phyloP scores from a whole-genome alignment of 2,329 filamentous ascomycete genomes.

The Fusarium nygamai region DNA sequence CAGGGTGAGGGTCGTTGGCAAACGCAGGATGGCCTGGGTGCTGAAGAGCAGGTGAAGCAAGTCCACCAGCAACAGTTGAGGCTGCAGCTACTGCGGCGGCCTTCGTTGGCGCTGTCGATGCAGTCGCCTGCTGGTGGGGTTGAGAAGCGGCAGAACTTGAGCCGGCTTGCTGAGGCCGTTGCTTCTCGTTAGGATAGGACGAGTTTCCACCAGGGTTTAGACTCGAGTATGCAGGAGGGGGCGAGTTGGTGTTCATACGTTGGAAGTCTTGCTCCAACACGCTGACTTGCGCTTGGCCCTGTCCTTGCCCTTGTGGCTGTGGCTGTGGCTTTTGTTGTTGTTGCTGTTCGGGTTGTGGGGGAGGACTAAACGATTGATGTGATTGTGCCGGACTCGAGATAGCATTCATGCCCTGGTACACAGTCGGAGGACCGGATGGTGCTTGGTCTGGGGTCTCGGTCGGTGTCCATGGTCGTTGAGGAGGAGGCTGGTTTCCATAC shows the following conservation, averaged over 20 bases:
- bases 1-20: conserved; percentile 85
- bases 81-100: conserved; percentile 36
- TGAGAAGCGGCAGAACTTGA: conserved; percentile 45
- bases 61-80: conserved; percentile 40
- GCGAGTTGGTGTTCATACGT: conserved; percentile 82
- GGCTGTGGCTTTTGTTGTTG: conserved; percentile 24
- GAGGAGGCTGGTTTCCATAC: conserved; percentile 65
- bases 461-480: conserved; percentile 84
- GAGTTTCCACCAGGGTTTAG: conserved; percentile 65
- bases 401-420: conserved; percentile 87
- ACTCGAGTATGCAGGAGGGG: conserved; percentile 95
- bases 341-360: conserved; percentile 51
- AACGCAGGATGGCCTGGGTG: conserved; percentile 85
- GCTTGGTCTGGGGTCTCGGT: conserved; percentile 89
- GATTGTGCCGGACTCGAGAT: conserved; percentile 63
- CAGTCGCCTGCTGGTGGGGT: conserved; percentile 36
- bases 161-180: conserved; percentile 55
- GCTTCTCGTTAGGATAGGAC: conserved; percentile 84
- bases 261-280: conserved; percentile 89
- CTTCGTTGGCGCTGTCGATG: conserved; percentile 46
- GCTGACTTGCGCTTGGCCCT: conserved; percentile 63
- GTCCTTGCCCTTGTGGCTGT: conserved; percentile 48
- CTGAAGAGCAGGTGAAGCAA: conserved; percentile 61
- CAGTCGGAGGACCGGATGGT: conserved; percentile 87
- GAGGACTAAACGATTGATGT: conserved; percentile 47